Base-by-base conservation (phyloP, 2,329 filamentous ascomycete genomes). In the Alternaria brassicicola region DNA sequence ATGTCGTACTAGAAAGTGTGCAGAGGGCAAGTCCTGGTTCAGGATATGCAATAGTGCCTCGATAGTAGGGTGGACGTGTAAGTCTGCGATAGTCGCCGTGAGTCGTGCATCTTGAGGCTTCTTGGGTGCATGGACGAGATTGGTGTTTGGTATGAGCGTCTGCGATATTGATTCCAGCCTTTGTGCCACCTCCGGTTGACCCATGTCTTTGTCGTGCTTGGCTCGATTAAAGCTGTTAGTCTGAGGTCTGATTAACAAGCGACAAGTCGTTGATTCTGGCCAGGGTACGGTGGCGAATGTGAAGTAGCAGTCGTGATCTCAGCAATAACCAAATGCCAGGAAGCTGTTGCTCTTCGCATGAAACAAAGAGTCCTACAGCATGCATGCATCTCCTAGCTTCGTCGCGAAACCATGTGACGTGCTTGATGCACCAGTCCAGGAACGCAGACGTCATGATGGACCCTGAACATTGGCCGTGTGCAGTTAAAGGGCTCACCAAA, bases 1-100 rank as follows among this genome's bases (percentile, higher is more conserved):
- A 62, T 85, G 81, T 1, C 83, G 78, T 23, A 82, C 75, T 1
- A 85, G 76, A 67, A 85, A 85, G 68, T 85, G 83, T 0, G 83
- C 83, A 19, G 74, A 77, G 4, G 81, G 73, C 0, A 85, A 73
- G 66, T 85, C 83, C 60, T 74, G 71, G 66, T 85, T 85, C 28
- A 84, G 72, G 52, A 85, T 76, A 67, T 85, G 83, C 4, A 85
- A 75, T 1, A 80, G 71, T 9, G 81, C 74, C 76, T 85, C 83
- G 35, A 85, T 71, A 13, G 79, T 78, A 7, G 83, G 82, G 61
- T 84, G 82, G 1, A 82, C 64, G 8, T 65, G 66, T 5, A 80
- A 70, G 25, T 66, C 48, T 28, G 72, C 57, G 30, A 75, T 72
- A 2, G 5, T 26, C 8, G 67, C 15, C 10, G 70, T 70, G 6